Evolutionary conservation across 805 yeast genomes (phyloP).

Genomic region (Priceomyces medius): DNA sequence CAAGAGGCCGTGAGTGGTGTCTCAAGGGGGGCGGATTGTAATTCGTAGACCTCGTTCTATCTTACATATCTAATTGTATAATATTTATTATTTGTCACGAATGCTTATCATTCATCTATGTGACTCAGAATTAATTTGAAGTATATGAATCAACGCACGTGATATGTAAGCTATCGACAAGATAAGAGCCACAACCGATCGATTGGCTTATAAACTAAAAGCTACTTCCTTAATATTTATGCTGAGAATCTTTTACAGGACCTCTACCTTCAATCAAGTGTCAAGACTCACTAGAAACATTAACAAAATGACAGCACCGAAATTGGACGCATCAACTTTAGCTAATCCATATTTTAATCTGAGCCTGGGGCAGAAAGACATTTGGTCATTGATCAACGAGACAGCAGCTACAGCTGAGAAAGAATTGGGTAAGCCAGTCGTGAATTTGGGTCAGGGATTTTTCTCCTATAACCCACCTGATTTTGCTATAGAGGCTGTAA

Average conservation of each 20-base stretch:
- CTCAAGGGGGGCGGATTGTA: constrained; percentile 7
- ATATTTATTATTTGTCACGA: neutral
- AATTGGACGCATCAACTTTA: constrained; percentile 1
- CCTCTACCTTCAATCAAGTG: neutral
- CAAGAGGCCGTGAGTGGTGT: constrained; percentile 81
- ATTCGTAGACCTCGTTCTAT: neutral
- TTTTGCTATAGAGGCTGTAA: constrained; percentile 85
- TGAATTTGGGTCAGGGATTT: constrained; percentile 95
- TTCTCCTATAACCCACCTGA: constrained; percentile 94
- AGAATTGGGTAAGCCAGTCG: constrained; percentile 70
- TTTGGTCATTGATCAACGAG: constrained; percentile 93
- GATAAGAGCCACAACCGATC: neutral
- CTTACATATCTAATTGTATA: neutral
- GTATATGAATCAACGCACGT: too few species aligned
- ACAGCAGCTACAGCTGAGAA: constrained; percentile 83
- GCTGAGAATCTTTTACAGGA: neutral
- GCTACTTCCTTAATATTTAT: neutral
- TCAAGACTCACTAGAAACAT: neutral
- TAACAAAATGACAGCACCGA: neutral
- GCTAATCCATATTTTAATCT: constrained; percentile 59
- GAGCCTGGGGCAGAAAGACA: constrained; percentile 74
- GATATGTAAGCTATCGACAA: too few species aligned
- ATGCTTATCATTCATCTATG: too few species aligned
- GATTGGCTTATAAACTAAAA: neutral
- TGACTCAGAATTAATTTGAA: too few species aligned